Evolutionary conservation across 345 rosid species (phyloP), one percentile per base, ranked within the genome.

Genomic region (Anastatica hierochuntica): DNA sequence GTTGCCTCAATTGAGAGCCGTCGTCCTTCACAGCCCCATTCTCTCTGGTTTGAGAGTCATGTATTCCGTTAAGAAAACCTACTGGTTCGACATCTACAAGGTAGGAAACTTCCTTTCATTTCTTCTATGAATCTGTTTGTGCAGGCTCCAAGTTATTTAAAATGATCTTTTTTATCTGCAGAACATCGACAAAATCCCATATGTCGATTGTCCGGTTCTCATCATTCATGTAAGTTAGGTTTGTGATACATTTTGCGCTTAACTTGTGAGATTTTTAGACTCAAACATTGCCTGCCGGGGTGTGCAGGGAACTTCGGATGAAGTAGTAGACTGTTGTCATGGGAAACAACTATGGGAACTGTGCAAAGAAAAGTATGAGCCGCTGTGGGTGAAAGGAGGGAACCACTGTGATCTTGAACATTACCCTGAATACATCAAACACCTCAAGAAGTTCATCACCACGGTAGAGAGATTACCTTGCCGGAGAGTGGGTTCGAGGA

Each of bases 81-180:
- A 87, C 73, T 90, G 98, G 96, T 90, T 90, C 14, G 96, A 90
- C 75, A 90, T 87, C 48, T 90, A 80, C 62, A 87, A 90, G 90
- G 95, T 80, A 29, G 27, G 3, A 43, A 16, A 18, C 8, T 38
- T 37, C 1, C 20, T n/a, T 50, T 20, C 17, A 9, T 4, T 10
- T 43, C 27, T n/a, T 14, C 36, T 4, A 29, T 2, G 9, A 6
- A 29, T 2, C 2, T 8, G 10, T 29, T 29, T n/a, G n/a, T n/a
- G n/a, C n/a, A n/a, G n/a, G n/a, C n/a, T n/a, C n/a, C n/a, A n/a
- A 29, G 9, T 4, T 8, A 8, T 8, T 8, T 8, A 6, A 29
- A 29, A 4, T 24, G 2, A 8, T 29, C 6, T 29, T 29, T 10
- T 59, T 52, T 17, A 33, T 19, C 2, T 75, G 78, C 94, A 90